A percentile compares a stretch with the other conserved stretches of the same genome.
Evolutionary conservation across 768 basidiomycete genomes (phyloP).

Genomic region (Clitopilus hobsonii): DNA sequence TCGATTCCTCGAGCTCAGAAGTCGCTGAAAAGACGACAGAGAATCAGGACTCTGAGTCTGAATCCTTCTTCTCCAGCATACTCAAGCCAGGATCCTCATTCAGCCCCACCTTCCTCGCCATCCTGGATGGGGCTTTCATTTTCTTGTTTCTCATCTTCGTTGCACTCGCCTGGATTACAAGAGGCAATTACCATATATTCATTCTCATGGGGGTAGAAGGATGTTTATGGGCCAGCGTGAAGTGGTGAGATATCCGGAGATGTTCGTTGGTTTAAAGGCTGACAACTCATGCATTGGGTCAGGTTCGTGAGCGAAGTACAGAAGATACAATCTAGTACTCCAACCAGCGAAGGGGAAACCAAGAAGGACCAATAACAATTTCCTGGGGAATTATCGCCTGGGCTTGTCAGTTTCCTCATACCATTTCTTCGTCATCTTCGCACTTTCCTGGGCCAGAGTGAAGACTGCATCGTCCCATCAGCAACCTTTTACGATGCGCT

Average conservation of each 20-base stretch:
- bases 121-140: conserved; percentile 58
- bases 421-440: conserved; percentile 76
- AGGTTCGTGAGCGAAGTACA: conserved; percentile 70
- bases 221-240: conserved; percentile 72
- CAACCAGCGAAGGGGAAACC: conserved; percentile 11
- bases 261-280: too few relatives aligned
- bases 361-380: conserved; percentile 26
- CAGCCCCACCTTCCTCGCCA: conserved; percentile 61
- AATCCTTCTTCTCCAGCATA: conserved; percentile 50
- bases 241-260: conserved; percentile 80
- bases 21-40: conserved; percentile 1
- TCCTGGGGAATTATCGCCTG: conserved; percentile 34
- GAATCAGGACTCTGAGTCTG: background rate
- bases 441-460: conserved; percentile 77
- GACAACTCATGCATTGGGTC: conserved; percentile 17
- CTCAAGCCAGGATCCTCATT: conserved; percentile 74
- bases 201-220: conserved; percentile 61
- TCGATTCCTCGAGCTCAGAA: background rate
- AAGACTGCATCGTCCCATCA: conserved; percentile 58
- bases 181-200: conserved; percentile 64
- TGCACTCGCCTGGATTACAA: conserved; percentile 53
- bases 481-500: background rate
- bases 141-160: conserved; percentile 56
- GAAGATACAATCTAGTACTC: conserved; percentile 19
- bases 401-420: conserved; percentile 67